A percentile compares a stretch with the other conserved stretches of the same genome.
Conservation (phyloP, 1,139 yeast genomes). For the Yarrowia galli region DNA sequence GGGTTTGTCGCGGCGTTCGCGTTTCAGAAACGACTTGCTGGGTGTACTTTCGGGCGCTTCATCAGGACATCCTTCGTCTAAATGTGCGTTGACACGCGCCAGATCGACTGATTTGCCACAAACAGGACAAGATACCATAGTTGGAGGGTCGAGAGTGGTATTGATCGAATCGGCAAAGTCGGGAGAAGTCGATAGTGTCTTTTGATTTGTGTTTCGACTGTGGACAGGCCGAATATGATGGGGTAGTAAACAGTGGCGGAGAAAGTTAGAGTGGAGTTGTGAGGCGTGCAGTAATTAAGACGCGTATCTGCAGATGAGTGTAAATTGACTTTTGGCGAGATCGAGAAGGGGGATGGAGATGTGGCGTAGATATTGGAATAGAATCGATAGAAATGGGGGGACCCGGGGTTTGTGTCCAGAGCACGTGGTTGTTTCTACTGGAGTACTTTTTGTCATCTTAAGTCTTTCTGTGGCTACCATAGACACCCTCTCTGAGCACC, state of each 20-base stretch:
- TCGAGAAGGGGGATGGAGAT: neutral
- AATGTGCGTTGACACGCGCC: slow-evolving; percentile 27
- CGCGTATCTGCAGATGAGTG: neutral
- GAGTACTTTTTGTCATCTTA: too few species aligned
- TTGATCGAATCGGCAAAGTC: neutral
- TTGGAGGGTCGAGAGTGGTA: neutral
- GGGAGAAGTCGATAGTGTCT: neutral
- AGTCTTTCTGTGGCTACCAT: too few species aligned
- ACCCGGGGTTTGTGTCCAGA: too few species aligned
- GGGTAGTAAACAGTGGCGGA: neutral
- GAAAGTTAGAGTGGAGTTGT: neutral
- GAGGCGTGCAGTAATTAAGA: neutral
- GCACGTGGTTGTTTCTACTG: too few species aligned
- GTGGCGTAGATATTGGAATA: neutral
- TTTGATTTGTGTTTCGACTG: neutral
- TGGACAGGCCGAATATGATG: neutral
- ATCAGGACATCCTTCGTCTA: slow-evolving; percentile 39
- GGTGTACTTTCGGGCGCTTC: slow-evolving; percentile 14
- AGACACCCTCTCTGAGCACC: too few species aligned
- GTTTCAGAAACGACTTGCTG: slow-evolving; percentile 22
- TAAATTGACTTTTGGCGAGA: neutral
- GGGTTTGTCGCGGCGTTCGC: slow-evolving; percentile 17
- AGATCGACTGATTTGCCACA: slow-evolving; percentile 24
- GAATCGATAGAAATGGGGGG: neutral
- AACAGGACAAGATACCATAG: slow-evolving; percentile 27